phyloP scores from a whole-genome alignment of 495 filamentous ascomycete species.

The Cercophora scortea region DNA sequence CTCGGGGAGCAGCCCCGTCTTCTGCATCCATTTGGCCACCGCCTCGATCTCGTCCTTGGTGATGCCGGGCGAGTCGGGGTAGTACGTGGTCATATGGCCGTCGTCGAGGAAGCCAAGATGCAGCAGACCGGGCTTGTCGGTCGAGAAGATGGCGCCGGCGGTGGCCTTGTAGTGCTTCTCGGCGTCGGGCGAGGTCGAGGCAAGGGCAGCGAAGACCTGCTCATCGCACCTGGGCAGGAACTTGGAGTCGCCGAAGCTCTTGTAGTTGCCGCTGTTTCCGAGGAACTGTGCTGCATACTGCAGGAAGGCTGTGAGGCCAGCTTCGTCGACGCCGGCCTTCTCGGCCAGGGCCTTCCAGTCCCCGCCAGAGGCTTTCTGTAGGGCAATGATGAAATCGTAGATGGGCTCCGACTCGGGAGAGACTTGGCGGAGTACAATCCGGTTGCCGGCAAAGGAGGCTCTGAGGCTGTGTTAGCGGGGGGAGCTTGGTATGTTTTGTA shows the following conservation, averaged over 20 bases:
- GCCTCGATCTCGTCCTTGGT: constrained; percentile 75
- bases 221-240: constrained; percentile 75
- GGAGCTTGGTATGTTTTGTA: background rate
- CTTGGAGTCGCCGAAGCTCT: constrained; percentile 90
- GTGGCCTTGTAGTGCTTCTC: constrained; percentile 59
- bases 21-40: constrained; percentile 64
- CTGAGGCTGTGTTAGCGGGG: constrained; percentile 32
- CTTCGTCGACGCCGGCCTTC: constrained; percentile 60
- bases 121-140: constrained; percentile 58
- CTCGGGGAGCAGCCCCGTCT: constrained; percentile 64
- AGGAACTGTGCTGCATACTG: constrained; percentile 86
- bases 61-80: constrained; percentile 79
- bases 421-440: constrained; percentile 79
- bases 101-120: constrained; percentile 78
- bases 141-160: constrained; percentile 67
- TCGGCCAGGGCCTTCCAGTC: constrained; percentile 68
- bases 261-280: constrained; percentile 91
- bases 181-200: constrained; percentile 51
- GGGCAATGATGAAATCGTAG: constrained; percentile 79
- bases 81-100: constrained; percentile 87
- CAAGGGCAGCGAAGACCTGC: constrained; percentile 62
- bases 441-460: constrained; percentile 75
- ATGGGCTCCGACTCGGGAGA: constrained; percentile 87
- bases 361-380: constrained; percentile 65
- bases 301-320: constrained; percentile 67